Base-by-base conservation (phyloP, 129 eudicot species). In the Helianthus tuberosus region DNA sequence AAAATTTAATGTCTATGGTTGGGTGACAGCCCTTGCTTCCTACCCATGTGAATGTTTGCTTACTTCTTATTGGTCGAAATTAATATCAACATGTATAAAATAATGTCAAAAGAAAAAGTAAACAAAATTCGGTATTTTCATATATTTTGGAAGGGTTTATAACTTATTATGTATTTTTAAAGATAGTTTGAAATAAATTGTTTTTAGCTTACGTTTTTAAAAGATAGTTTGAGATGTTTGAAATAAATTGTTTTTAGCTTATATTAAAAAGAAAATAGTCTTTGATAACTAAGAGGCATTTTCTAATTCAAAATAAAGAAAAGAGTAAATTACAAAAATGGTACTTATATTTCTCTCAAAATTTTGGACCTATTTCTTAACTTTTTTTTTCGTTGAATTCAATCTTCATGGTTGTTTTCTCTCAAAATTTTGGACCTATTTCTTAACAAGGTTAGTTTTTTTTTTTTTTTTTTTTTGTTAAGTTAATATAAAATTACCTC, bases 1-100 rank as follows among this genome's bases (percentile, higher is more conserved):
- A 59, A 71, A 61, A 71, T 29, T 71, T 78, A 64, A 64, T 78
- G 82, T 78, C 73, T 78, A 64, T 54, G 73, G 82, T 78, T 78
- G 82, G 82, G 77, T 78, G 77, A 78, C 82, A 78, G 23, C 73
- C 66, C 77, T 72, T 78, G 73, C 68, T 71, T 78, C 73, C 67
- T 64, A 64, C 73, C 82, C 82, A 78, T 78, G 82, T 78, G 82
- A 71, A 71, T 78, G 82, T 64, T 71, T 71, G 52, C 61, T 64
- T 63, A 44, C 67, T 78, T 78, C 77, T 72, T 63, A 78, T 78
- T 78, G 82, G 78, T 72, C 14, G 67, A 54, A 54, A 52, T 35
- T 64, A 15, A 72, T 71, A 72, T 78, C 82, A 71, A 71, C 77
- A 78, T 71, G 82, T 70, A 62, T 64, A 77, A 69, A 70, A 77